phyloP scores from a whole-genome alignment of 495 filamentous ascomycete genomes.

The Aspergillus diversus region DNA sequence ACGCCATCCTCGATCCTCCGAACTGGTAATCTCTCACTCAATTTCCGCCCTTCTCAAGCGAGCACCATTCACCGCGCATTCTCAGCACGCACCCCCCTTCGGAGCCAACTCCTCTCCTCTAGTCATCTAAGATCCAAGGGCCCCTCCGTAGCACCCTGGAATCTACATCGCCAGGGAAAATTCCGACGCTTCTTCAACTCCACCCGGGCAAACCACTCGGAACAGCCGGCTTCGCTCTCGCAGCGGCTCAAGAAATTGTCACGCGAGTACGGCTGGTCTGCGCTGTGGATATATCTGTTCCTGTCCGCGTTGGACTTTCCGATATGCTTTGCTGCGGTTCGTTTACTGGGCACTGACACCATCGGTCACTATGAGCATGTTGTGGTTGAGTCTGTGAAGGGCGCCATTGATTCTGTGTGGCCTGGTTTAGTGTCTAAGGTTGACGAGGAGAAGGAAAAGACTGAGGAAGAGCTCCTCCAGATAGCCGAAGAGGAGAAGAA shows the following conservation, averaged over 20 bases:
- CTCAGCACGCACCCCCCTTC: neutral
- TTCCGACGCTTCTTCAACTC: slow-evolving; percentile 36
- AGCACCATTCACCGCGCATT: slow-evolving; percentile 16
- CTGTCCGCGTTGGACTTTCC: slow-evolving; percentile 91
- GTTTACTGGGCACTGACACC: slow-evolving; percentile 77
- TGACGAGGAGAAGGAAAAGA: slow-evolving; percentile 27
- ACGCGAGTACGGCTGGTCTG: slow-evolving; percentile 92
- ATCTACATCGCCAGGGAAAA: slow-evolving; percentile 9
- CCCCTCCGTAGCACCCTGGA: neutral
- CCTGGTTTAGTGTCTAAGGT: slow-evolving; percentile 24
- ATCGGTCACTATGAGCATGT: slow-evolving; percentile 69
- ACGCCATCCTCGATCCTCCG: neutral
- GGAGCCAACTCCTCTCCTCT: neutral
- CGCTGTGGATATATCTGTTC: slow-evolving; percentile 84
- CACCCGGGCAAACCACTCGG: slow-evolving; percentile 22
- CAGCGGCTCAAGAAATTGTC: slow-evolving; percentile 79
- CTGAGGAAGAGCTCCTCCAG: slow-evolving; percentile 33
- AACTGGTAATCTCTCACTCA: neutral
- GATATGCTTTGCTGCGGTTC: slow-evolving; percentile 88
- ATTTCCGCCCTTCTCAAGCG: neutral
- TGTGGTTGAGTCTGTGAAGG: slow-evolving; percentile 42
- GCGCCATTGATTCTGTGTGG: slow-evolving; percentile 32
- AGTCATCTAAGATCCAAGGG: neutral
- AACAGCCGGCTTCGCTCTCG: slow-evolving; percentile 59
- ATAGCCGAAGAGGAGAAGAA: slow-evolving; percentile 30